Conservation (phyloP, 129 eudicot species). For the Sambucus nigra region DNA sequence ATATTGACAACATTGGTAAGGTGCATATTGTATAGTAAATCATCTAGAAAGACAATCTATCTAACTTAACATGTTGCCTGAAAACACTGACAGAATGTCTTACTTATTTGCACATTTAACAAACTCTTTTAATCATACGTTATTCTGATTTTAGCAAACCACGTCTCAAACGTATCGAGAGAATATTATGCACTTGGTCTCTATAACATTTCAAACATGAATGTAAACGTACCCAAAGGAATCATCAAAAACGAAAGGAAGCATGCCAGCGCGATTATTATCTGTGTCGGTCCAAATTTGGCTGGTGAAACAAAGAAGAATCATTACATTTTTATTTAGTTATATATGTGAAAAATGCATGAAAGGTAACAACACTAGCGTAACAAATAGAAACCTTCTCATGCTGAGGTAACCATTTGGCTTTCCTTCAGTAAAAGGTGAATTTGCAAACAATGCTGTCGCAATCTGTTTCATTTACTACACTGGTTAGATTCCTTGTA, state of each 20-base stretch:
- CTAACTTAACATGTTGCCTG: too few species aligned
- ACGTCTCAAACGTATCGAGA: too few species aligned
- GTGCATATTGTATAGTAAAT: too few species aligned
- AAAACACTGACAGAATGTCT: too few species aligned
- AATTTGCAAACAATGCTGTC: slow-evolving; percentile 91
- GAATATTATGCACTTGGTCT: too few species aligned
- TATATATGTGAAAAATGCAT: not conserved
- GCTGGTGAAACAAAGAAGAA: slow-evolving; percentile 29
- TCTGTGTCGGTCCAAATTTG: slow-evolving; percentile 98
- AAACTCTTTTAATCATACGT: too few species aligned
- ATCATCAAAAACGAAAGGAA: slow-evolving; percentile 93
- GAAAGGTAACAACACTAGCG: not conserved
- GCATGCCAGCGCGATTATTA: slow-evolving; percentile 92
- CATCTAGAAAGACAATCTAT: too few species aligned
- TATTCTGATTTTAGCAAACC: too few species aligned
- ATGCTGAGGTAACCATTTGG: slow-evolving; percentile 95
- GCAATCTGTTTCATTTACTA: slow-evolving; percentile 59
- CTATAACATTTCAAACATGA: not conserved
- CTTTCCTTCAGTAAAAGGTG: slow-evolving; percentile 96
- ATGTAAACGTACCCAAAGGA: slow-evolving; percentile 63
- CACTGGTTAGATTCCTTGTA: slow-evolving; percentile 20
- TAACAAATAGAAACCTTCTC: slow-evolving; percentile 57
- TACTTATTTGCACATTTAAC: too few species aligned
- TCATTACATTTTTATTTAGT: not conserved
- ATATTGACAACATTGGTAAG: too few species aligned